These are phyloP conservation scores for Phytopythium delawarense DNA, from an alignment of 352 stramenopile species.

Conservation along the genomic window DNA sequence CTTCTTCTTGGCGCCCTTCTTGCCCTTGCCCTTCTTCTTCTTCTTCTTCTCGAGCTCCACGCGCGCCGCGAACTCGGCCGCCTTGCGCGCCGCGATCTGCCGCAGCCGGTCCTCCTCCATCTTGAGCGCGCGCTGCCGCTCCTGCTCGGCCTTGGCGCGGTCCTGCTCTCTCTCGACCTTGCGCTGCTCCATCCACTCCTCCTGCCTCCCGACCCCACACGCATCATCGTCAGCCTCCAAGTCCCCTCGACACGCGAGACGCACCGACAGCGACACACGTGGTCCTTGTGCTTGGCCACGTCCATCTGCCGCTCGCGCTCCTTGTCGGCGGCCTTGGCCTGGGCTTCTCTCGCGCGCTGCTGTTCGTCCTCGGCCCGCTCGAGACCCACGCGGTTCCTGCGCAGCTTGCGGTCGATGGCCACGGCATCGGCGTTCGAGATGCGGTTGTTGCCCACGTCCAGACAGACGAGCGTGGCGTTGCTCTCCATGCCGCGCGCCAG, in stretches of 20 bases:
- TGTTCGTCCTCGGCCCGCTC: constrained; percentile 40
- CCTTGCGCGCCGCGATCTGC: constrained; percentile 63
- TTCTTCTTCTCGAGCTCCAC: constrained; percentile 82
- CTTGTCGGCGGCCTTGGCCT: constrained; percentile 45
- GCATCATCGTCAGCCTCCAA: constrained; percentile 4
- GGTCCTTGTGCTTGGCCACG: constrained; percentile 42
- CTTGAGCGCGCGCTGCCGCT: constrained; percentile 48
- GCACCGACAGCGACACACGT: constrained; percentile 25
- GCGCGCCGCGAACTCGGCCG: constrained; percentile 63
- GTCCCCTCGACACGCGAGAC: neutral
- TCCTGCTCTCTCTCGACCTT: constrained; percentile 52
- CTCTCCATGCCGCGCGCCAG: constrained; percentile 47
- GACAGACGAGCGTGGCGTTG: constrained; percentile 56
- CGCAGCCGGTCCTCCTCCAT: constrained; percentile 62
- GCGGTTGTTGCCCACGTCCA: constrained; percentile 83
- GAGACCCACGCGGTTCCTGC: constrained; percentile 44
- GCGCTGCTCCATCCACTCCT: constrained; percentile 75
- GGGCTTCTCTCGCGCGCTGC: constrained; percentile 36
- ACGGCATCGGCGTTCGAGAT: constrained; percentile 46
- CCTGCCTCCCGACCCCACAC: constrained; percentile 20
- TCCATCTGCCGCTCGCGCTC: constrained; percentile 46
- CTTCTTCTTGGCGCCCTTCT: constrained; percentile 38
- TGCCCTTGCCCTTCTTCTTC: constrained; percentile 52
- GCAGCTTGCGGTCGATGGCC: constrained; percentile 41
- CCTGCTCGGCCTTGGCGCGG: constrained; percentile 35